Conservation (phyloP, 2,329 filamentous ascomycete species). For the Paecilomyces dactylethromorphus region DNA sequence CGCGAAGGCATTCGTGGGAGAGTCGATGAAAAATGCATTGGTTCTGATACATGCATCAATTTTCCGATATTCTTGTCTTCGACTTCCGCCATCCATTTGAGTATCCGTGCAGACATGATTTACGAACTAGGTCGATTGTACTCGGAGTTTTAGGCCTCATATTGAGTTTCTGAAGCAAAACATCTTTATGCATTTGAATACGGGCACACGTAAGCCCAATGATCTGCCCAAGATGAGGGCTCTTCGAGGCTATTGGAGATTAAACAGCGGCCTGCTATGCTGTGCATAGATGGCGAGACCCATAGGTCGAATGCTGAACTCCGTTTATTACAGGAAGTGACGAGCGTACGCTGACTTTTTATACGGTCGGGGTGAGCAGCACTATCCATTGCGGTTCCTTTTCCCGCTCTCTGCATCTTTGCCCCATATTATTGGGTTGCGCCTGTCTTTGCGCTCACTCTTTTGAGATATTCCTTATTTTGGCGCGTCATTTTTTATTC, state of each 20-base stretch:
- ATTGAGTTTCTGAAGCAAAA: background rate
- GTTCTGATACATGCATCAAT: conserved; percentile 1
- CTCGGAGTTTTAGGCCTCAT: background rate
- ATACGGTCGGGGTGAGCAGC: background rate
- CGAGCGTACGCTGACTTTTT: background rate
- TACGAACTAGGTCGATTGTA: background rate
- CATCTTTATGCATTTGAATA: background rate
- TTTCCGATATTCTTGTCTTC: background rate
- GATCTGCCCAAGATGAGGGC: background rate
- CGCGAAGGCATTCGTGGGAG: conserved; percentile 20
- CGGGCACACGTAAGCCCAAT: background rate
- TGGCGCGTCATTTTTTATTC: background rate
- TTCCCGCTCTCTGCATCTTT: background rate
- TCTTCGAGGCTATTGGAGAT: background rate
- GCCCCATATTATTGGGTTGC: background rate
- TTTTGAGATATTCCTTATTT: background rate
- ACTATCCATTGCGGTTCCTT: background rate
- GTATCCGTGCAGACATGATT: background rate
- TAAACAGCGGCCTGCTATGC: background rate
- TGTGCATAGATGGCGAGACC: background rate
- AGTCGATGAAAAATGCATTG: conserved; percentile 12
- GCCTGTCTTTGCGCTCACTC: background rate
- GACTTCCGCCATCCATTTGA: background rate
- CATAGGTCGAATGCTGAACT: background rate
- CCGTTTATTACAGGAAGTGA: background rate